A percentile compares a stretch with the other conserved stretches of the same genome.
Evolutionary conservation across 441 rosid species (phyloP).

Genomic region (Croton laevigatus): DNA sequence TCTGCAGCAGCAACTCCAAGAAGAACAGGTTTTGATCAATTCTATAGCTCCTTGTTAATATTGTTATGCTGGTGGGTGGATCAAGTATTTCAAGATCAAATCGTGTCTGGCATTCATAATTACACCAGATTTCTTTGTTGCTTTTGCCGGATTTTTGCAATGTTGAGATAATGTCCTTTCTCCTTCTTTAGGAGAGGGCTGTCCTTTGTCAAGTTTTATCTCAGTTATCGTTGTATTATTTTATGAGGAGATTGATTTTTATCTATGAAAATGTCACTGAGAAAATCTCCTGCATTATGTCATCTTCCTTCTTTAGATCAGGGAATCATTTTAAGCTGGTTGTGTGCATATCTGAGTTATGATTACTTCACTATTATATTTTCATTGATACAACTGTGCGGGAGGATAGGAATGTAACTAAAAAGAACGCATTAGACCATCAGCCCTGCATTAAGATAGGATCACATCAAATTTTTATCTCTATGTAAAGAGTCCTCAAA

Average conservation of each 20-base stretch:
- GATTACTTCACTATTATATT: neutral
- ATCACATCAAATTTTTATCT: neutral
- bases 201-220: neutral
- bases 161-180: neutral
- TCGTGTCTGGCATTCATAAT: neutral
- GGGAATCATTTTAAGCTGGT: neutral
- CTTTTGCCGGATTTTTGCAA: neutral
- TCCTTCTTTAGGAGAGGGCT: neutral
- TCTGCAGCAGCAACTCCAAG: conserved; percentile 37
- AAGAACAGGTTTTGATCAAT: conserved; percentile 32
- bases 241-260: neutral
- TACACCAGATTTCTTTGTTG: neutral
- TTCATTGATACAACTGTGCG: neutral
- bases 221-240: neutral
- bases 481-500: neutral
- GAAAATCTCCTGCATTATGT: neutral
- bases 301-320: neutral
- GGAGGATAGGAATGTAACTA: neutral
- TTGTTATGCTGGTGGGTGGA: neutral
- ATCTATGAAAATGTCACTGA: neutral
- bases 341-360: neutral
- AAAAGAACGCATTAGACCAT: neutral
- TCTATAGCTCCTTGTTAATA: neutral
- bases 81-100: neutral
- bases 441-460: neutral